phyloP scores from a whole-genome alignment of 352 stramenopile species.

The Aphanomyces astaci region DNA sequence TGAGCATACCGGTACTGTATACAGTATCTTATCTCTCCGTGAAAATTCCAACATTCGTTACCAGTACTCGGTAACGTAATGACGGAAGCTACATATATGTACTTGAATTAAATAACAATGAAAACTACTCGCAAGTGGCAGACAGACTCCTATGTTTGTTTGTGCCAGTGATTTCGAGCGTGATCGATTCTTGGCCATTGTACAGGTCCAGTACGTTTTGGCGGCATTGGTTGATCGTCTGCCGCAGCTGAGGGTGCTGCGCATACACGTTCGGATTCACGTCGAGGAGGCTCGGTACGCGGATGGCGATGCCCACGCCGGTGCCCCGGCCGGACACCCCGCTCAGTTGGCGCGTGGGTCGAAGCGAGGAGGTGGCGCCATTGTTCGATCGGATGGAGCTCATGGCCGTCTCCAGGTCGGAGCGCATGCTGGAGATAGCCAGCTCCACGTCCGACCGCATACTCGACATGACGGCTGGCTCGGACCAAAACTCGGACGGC shows the following conservation, averaged over 20 bases:
- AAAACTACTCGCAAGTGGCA: too few relatives aligned
- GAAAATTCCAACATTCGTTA: too few relatives aligned
- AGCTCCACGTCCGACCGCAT: not conserved
- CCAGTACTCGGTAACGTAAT: too few relatives aligned
- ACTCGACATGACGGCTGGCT: not conserved
- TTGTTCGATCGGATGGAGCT: not conserved
- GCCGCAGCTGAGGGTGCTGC: not conserved
- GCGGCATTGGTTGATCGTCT: not conserved
- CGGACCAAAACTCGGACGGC: not conserved
- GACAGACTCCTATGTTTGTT: slow-evolving; percentile 3
- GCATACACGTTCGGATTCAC: slow-evolving; percentile 1
- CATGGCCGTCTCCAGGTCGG: not conserved
- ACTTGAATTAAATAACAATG: too few relatives aligned
- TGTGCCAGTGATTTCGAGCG: not conserved
- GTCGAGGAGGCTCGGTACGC: slow-evolving; percentile 15
- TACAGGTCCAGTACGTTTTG: not conserved
- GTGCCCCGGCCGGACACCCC: not conserved
- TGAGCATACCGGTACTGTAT: too few relatives aligned
- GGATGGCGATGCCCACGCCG: slow-evolving; percentile 16
- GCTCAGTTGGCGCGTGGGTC: not conserved
- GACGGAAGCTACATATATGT: too few relatives aligned
- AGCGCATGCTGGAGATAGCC: not conserved
- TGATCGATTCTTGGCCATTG: not conserved
- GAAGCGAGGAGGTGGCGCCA: not conserved
- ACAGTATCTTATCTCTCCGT: too few relatives aligned